These are phyloP conservation scores for Trichoderma sp. DNA, from an alignment of 2,329 filamentous ascomycete genomes.

Conservation along the genomic window DNA sequence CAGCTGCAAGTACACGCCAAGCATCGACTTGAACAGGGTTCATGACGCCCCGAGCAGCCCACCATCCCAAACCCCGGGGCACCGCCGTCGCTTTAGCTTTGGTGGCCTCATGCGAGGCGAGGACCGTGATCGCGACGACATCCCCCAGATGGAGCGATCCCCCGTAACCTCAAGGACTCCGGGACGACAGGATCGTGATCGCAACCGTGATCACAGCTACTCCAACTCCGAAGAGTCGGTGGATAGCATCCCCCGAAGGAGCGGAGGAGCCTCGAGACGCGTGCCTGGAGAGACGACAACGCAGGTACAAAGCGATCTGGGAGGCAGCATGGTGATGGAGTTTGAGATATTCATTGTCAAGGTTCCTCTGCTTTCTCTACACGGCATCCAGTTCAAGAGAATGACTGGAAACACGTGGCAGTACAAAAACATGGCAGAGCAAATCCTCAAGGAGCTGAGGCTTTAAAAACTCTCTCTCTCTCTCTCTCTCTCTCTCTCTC, in stretches of 20 bases:
- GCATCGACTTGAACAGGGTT: conserved; percentile 78
- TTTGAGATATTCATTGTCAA: conserved; percentile 99
- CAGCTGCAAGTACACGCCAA: conserved; percentile 80
- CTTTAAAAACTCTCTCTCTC: too few relatives aligned
- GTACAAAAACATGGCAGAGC: conserved; percentile 97
- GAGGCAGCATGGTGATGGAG: conserved; percentile 75
- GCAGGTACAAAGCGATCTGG: conserved; percentile 85
- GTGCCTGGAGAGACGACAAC: conserved; percentile 85
- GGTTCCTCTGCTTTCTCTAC: conserved; percentile 84
- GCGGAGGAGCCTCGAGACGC: conserved; percentile 50
- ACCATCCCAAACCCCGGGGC: conserved; percentile 50
- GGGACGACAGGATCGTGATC: conserved; percentile 43
- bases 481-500: neutral
- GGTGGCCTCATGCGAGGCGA: conserved; percentile 58
- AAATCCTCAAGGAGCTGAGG: conserved; percentile 81
- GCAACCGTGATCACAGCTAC: conserved; percentile 62
- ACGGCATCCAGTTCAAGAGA: conserved; percentile 98
- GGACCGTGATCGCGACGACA: conserved; percentile 68
- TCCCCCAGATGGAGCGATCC: conserved; percentile 54
- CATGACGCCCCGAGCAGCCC: conserved; percentile 62
- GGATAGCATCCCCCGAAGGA: conserved; percentile 62
- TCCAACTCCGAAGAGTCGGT: conserved; percentile 85
- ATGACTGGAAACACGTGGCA: conserved; percentile 95
- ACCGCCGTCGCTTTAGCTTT: conserved; percentile 80
- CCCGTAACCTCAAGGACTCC: conserved; percentile 43